Percentiles rank a stretch among this genome's conserved stretches.
phyloP scores from a whole-genome alignment of 331 rosid species.

The Pyrus hybrid region DNA sequence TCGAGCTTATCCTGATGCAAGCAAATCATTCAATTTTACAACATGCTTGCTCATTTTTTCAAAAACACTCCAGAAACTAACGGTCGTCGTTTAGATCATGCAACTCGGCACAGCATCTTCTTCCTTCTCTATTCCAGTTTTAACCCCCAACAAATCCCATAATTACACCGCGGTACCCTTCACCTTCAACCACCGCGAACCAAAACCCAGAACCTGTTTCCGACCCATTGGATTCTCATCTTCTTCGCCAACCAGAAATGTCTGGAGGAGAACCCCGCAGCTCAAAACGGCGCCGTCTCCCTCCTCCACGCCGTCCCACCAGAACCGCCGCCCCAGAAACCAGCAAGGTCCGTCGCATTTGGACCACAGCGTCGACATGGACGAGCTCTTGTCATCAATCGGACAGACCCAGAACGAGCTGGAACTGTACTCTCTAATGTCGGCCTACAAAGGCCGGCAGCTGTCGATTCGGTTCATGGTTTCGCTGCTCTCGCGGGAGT shows the following conservation, averaged over 20 bases:
- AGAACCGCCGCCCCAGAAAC: constrained; percentile 14
- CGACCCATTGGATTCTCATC: constrained; percentile 10
- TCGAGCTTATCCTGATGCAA: background rate
- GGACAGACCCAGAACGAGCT: constrained; percentile 46
- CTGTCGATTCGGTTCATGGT: constrained; percentile 85
- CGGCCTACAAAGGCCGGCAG: constrained; percentile 50
- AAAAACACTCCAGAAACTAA: background rate
- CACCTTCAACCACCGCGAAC: constrained; percentile 4
- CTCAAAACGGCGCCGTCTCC: background rate
- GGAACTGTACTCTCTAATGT: constrained; percentile 50
- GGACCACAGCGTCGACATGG: constrained; percentile 78
- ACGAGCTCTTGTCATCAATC: constrained; percentile 55
- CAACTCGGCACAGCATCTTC: constrained; percentile 14
- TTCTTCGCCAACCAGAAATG: constrained; percentile 21
- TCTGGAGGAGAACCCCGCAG: background rate
- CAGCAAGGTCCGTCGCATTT: constrained; percentile 21
- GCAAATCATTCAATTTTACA: background rate
- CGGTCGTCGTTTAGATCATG: background rate
- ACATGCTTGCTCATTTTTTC: background rate
- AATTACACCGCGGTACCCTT: constrained; percentile 1
- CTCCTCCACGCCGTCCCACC: constrained; percentile 13
- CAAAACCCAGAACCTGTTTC: constrained; percentile 9
- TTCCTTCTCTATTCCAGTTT: constrained; percentile 7
- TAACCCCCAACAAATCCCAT: background rate
- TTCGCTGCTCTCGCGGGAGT: constrained; percentile 63